A percentile compares a stretch with the other conserved stretches of the same genome.
Conservation (phyloP, 192 early-diverging fungal species). For the Dissophora globulifera region DNA sequence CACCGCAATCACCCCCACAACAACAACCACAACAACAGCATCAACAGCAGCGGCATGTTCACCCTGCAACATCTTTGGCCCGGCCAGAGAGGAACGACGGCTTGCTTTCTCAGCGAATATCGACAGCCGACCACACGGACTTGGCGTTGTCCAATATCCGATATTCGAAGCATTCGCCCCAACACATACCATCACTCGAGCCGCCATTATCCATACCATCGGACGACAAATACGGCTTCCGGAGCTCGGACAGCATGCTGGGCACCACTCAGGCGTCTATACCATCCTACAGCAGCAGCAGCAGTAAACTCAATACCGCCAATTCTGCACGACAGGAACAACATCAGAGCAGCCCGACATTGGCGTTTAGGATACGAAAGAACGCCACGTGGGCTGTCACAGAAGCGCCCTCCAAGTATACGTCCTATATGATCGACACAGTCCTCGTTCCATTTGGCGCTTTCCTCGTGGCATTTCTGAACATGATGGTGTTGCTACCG, state of each 20-base stretch:
- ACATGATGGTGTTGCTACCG: conserved; percentile 24
- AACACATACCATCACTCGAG: conserved; percentile 9
- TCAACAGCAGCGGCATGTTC: too few relatives aligned
- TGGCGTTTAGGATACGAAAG: not conserved
- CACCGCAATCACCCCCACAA: not conserved
- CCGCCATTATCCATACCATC: conserved; percentile 15
- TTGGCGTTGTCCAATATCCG: not conserved
- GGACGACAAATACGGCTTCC: conserved; percentile 2
- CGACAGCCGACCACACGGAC: not conserved
- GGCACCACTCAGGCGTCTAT: too few relatives aligned
- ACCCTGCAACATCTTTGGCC: conserved; percentile 4
- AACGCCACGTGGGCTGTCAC: conserved; percentile 14
- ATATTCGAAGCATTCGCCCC: not conserved
- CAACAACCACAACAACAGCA: not conserved
- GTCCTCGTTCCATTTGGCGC: conserved; percentile 28
- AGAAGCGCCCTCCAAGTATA: conserved; percentile 23
- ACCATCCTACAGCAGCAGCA: too few relatives aligned
- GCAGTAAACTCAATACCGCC: too few relatives aligned
- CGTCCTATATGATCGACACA: conserved; percentile 23
- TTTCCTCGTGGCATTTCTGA: conserved; percentile 14
- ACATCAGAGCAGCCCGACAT: not conserved
- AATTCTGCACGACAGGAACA: not conserved
- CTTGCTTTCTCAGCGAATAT: conserved; percentile 6
- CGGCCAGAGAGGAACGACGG: conserved; percentile 31
- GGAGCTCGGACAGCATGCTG: not conserved